A percentile compares a stretch with the other conserved stretches of the same genome.
Evolutionary conservation across 768 basidiomycete species (phyloP).

Genomic region (Lactarius pseudohatsudake): DNA sequence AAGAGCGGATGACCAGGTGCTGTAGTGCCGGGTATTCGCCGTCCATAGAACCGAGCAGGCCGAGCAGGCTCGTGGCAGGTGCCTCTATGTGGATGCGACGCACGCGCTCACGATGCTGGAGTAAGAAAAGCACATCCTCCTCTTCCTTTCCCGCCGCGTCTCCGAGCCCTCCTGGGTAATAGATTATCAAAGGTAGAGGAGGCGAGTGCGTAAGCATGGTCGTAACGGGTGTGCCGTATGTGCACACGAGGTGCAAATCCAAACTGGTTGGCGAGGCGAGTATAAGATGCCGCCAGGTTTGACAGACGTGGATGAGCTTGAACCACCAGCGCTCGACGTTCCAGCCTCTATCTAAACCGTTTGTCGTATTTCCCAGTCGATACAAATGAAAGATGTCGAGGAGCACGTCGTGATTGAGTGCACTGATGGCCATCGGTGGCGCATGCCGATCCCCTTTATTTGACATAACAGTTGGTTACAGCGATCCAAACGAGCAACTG

Average conservation of each 20-base stretch:
- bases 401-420: not conserved
- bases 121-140: not conserved
- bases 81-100: not conserved
- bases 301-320: not conserved
- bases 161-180: not conserved
- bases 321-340: not conserved
- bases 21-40: slow-evolving; percentile 4
- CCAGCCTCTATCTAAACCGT: not conserved
- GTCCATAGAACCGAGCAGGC: not conserved
- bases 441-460: no score
- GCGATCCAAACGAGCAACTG: no score
- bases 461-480: no score
- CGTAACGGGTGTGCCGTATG: not conserved
- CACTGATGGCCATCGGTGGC: not conserved
- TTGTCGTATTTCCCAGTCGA: not conserved
- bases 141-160: not conserved
- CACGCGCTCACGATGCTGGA: slow-evolving; percentile 4
- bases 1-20: not conserved
- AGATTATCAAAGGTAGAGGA: slow-evolving; percentile 9
- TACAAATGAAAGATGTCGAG: slow-evolving; percentile 1
- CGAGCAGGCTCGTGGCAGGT: no score
- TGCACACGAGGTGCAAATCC: slow-evolving; percentile 5
- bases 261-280: not conserved
- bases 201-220: not conserved
- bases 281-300: not conserved